These are phyloP conservation scores for Leishmania aethiopica DNA, from an alignment of 208 protist genomes.

Conservation along the genomic window DNA sequence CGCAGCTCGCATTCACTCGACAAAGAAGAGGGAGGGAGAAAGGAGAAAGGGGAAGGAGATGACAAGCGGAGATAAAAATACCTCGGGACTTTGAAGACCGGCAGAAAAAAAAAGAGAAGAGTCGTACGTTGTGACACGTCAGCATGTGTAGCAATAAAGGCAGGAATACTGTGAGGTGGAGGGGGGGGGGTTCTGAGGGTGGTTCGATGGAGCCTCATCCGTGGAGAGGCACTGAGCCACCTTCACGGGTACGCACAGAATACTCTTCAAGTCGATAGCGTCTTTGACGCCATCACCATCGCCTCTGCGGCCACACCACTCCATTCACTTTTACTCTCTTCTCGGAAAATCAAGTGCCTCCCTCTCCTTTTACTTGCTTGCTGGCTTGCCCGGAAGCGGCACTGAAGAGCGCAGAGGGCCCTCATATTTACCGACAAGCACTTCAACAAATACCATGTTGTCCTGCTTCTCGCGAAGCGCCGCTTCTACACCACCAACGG, in stretches of 20 bases:
- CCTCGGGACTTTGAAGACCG: neutral
- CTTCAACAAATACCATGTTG: slow-evolving; percentile 36
- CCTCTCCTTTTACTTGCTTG: slow-evolving; percentile 7
- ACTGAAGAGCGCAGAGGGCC: slow-evolving; percentile 46
- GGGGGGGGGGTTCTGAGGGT: neutral
- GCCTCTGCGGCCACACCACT: neutral
- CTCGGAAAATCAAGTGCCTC: neutral
- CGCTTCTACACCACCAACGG: slow-evolving; percentile 23
- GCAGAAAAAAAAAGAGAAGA: neutral
- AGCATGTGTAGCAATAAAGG: neutral
- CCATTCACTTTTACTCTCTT: neutral
- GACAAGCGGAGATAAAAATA: neutral
- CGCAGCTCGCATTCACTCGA: neutral
- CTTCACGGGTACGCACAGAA: neutral
- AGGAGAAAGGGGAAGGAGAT: neutral
- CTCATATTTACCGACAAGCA: slow-evolving; percentile 48
- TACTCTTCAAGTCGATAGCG: neutral
- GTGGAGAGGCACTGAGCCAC: neutral
- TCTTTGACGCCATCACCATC: neutral
- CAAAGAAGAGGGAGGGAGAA: neutral
- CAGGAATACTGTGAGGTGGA: neutral
- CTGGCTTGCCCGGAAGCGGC: slow-evolving; percentile 27
- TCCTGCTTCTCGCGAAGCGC: slow-evolving; percentile 33
- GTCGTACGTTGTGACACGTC: neutral
- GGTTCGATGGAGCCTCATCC: neutral